A percentile compares a stretch with the other conserved stretches of the same genome.
These are phyloP conservation scores for Ceratobasidium sp. DNA, from an alignment of 1,284 basidiomycete genomes.

Conservation along the genomic window DNA sequence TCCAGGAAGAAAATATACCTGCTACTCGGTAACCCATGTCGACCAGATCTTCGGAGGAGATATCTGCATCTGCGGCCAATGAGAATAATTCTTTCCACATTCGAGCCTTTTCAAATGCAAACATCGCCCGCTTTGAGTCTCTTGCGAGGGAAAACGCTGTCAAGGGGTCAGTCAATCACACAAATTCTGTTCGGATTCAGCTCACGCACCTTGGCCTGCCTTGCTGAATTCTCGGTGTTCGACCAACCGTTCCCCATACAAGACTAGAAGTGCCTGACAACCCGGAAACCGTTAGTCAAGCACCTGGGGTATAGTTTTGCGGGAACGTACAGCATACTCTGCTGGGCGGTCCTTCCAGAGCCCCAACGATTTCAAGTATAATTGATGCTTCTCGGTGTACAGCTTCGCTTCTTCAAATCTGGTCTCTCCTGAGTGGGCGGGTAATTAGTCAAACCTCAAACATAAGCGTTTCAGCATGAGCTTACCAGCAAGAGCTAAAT, in stretches of 20 bases:
- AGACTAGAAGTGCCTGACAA: constrained; percentile 67
- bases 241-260: constrained; percentile 91
- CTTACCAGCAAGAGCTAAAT: constrained; percentile 79
- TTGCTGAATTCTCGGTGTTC: constrained; percentile 85
- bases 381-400: constrained; percentile 82
- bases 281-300: background rate
- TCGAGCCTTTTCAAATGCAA: constrained; percentile 84
- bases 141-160: constrained; percentile 78
- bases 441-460: background rate
- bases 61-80: constrained; percentile 66
- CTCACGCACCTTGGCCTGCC: constrained; percentile 69
- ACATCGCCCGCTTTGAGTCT: constrained; percentile 76
- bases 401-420: constrained; percentile 85
- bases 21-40: constrained; percentile 78
- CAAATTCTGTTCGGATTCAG: constrained; percentile 58
- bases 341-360: constrained; percentile 75
- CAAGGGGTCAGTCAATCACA: constrained; percentile 4
- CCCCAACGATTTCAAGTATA: constrained; percentile 78
- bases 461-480: constrained; percentile 22
- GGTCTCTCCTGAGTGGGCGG: constrained; percentile 28
- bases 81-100: constrained; percentile 92
- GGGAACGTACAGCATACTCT: constrained; percentile 66
- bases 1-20: constrained; percentile 60
- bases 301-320: constrained; percentile 47
- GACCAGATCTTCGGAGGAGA: constrained; percentile 65